These are phyloP conservation scores for Medicago arabica DNA, from an alignment of 306 rosid genomes.

Conservation along the genomic window DNA sequence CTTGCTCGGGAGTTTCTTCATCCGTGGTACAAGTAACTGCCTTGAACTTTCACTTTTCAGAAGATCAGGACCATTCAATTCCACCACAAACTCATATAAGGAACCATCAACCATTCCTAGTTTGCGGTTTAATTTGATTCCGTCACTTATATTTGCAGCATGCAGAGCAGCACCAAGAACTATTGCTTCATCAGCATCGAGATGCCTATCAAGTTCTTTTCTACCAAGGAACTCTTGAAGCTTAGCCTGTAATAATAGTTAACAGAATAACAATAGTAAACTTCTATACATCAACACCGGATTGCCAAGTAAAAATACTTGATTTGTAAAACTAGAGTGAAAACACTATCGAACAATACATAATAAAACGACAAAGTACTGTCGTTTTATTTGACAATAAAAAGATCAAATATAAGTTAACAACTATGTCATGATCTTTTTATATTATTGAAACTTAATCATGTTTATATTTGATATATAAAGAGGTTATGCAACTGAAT, in stretches of 20 bases:
- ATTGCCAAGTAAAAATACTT: constrained; percentile 17
- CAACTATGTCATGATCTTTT: background rate
- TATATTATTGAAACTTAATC: constrained; percentile 8
- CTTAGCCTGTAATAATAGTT: constrained; percentile 65
- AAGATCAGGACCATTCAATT: constrained; percentile 80
- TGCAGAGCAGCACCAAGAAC: constrained; percentile 92
- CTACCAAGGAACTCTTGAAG: constrained; percentile 95
- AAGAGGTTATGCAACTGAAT: constrained; percentile 8
- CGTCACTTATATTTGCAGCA: constrained; percentile 97
- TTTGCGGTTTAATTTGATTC: constrained; percentile 96
- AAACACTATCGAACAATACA: constrained; percentile 10
- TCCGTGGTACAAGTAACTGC: constrained; percentile 80
- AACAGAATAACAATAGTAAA: constrained; percentile 25
- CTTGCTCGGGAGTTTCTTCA: constrained; percentile 96
- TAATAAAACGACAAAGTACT: constrained; percentile 4
- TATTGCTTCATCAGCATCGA: constrained; percentile 97
- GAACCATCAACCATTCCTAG: constrained; percentile 99
- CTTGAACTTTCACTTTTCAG: constrained; percentile 73
- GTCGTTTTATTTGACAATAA: constrained; percentile 30
- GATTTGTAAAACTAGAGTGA: constrained; percentile 27
- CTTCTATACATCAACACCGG: constrained; percentile 1
- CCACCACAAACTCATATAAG: constrained; percentile 77
- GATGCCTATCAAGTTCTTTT: constrained; percentile 92
- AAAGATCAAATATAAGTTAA: constrained; percentile 19
- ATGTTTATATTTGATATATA: constrained; percentile 6